Base-by-base conservation (phyloP, 805 yeast species). In the Candida morakotiae region DNA sequence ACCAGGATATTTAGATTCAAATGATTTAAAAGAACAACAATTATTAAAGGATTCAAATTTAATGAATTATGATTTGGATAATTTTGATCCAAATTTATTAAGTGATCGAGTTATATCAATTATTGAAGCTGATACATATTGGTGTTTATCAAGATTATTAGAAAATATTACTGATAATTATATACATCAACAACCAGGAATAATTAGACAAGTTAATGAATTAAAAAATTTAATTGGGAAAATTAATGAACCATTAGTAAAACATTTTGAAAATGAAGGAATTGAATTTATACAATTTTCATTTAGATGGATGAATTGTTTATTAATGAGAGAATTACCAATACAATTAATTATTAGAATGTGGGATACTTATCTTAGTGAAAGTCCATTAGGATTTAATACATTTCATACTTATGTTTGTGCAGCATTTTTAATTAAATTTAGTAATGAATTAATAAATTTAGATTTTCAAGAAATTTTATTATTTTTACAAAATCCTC, bases 301-400 rank as follows among this genome's bases (percentile, higher is more conserved):
- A 15, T 93, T 93, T 65, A 72, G 98, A 48, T 93, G 98, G 98
- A 93, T 93, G 98, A 93, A 93, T 62, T 93, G 98, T 65, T 67
- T 93, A 52, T 66, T 93, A 34, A 93, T 93, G 98, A 77, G 98
- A 47, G 98, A 93, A 52, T 71, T 93, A 31, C 78, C 82, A 28
- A 79, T 93, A 52, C 67, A 68, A 21, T 75, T 87, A 42, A 84
- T 89, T 4, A 80, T 89, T 16, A 71, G 98, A 39, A 91, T 93
- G 95, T 93, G 98, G 98, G 98, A 93, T 55, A 89, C 98, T 0
- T 93, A 93, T 57, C 58, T 85, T 3, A 75, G 86, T 34, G 88
- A 85, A 53, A 74, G 76, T 15, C 81, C 83, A 3, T 54, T 79
- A 46, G 95, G 95, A 2, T 87, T 93, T 55, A 86, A 85, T 49